Evolutionary conservation across 208 protist species (phyloP).

Genomic region (Acanthamoeba comandoni): DNA sequence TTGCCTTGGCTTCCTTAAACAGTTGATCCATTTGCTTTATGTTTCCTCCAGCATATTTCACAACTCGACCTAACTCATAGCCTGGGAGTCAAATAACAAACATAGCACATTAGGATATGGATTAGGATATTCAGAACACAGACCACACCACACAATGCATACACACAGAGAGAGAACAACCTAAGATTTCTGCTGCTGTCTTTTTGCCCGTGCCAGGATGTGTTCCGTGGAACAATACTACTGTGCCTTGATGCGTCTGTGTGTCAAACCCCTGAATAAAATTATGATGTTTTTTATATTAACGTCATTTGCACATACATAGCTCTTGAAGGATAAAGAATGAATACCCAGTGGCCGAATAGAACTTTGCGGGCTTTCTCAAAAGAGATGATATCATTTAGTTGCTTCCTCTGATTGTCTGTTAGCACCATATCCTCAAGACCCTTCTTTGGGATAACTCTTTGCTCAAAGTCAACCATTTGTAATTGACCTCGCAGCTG

Average conservation of each 20-base stretch:
- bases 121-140: background rate
- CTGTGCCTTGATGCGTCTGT: slow-evolving; percentile 49
- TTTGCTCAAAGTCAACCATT: slow-evolving; percentile 6
- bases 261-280: background rate
- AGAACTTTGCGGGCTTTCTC: slow-evolving; percentile 82
- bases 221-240: slow-evolving; percentile 2
- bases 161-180: slow-evolving; percentile 28
- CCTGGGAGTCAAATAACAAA: background rate
- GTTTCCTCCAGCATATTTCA: slow-evolving; percentile 80
- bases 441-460: slow-evolving; percentile 50
- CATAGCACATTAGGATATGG: background rate
- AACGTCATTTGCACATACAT: too few species aligned
- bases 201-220: slow-evolving; percentile 77
- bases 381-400: slow-evolving; percentile 77
- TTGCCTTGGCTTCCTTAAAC: slow-evolving; percentile 77
- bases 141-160: background rate
- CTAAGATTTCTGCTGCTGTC: slow-evolving; percentile 75
- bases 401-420: background rate
- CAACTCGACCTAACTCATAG: slow-evolving; percentile 19
- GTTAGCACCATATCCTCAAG: slow-evolving; percentile 74
- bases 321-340: too few species aligned
- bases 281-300: too few species aligned
- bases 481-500: background rate
- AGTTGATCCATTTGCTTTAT: slow-evolving; percentile 81
- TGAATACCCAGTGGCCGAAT: slow-evolving; percentile 80